A percentile compares a stretch with the other conserved stretches of the same genome.
Evolutionary conservation across 768 basidiomycete species (phyloP).

Genomic region (Mycena indigotica): DNA sequence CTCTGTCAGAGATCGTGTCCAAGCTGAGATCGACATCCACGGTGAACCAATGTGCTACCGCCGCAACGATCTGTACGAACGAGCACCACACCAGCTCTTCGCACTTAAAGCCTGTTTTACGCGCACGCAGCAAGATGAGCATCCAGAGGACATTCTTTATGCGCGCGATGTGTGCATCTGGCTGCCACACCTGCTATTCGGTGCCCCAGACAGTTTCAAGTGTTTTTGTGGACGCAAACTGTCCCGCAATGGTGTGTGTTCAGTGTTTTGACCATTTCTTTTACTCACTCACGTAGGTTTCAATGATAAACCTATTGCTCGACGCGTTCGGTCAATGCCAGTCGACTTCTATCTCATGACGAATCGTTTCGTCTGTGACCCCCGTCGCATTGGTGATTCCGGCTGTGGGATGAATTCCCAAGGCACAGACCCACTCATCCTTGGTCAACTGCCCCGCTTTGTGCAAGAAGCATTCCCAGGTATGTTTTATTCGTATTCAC

Average conservation of each 20-base stretch:
- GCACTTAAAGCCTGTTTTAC: background rate
- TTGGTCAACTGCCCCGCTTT: slow-evolving; percentile 13
- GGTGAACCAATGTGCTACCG: background rate
- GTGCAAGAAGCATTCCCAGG: slow-evolving; percentile 13
- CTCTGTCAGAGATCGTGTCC: background rate
- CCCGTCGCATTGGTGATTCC: background rate
- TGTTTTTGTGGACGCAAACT: slow-evolving; percentile 18
- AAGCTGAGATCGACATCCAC: background rate
- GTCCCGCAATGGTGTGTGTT: slow-evolving; percentile 8
- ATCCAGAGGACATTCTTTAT: background rate
- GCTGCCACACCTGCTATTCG: slow-evolving; percentile 3
- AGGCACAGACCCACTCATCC: slow-evolving; percentile 14
- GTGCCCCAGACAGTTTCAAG: slow-evolving; percentile 13
- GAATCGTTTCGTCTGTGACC: slow-evolving; percentile 15
- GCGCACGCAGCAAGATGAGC: background rate
- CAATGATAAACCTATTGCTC: slow-evolving; percentile 19
- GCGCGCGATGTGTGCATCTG: background rate
- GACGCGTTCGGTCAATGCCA: slow-evolving; percentile 3
- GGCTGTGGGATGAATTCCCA: slow-evolving; percentile 14
- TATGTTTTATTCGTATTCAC: background rate
- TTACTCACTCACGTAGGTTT: slow-evolving; percentile 4
- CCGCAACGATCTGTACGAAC: background rate
- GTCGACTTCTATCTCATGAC: slow-evolving; percentile 17
- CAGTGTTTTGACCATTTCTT: background rate
- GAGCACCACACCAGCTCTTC: slow-evolving; percentile 1